Evolutionary conservation across 2,329 filamentous ascomycete species (phyloP), one percentile per base, ranked within the genome.

Genomic region (Verticillium tricorpus): DNA sequence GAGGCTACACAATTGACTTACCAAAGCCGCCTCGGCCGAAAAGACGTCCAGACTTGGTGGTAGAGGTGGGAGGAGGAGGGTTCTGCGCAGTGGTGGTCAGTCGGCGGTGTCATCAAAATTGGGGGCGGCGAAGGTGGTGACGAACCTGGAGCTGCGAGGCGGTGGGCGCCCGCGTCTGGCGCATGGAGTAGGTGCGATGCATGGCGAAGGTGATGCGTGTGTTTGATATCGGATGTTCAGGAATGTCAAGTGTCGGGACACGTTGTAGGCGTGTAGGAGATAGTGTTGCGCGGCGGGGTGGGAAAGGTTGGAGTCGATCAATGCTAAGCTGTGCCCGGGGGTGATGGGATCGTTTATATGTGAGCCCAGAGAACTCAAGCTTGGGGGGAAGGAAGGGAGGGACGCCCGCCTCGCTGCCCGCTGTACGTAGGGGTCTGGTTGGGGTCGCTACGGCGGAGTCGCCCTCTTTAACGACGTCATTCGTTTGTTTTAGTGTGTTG

Each of bases 181-280:
- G 93, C 95, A 97, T 96, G 72, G 93, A 97, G 78, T 98, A 99
- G 68, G 95, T 97, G 77, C 94, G 93, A 86, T 99, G 95, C 94
- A 99, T 99, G 62, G 14, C 22, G 28, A 25, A 15, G 39, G 39
- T 58, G 28, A 35, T 57, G 35, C 57, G n/a, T 15, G n/a, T n/a
- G 22, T 28, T 57, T 59, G 61, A 57, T 60, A 58, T 63, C 63
- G 61, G 58, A 59, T 55, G 37, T 40, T 50, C 45, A 52, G 58
- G 40, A 39, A 58, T 56, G 62, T 39, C 55, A 50, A n/a, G 31
- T 52, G 34, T 50, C 32, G n/a, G 25, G 34, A 31, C 15, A 54
- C 40, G 37, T 9, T 5, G 25, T 5, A 35, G 60, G 22, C 34
- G 19, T 22, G 52, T 40, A 56, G 56, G 56, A n/a, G 40, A 37